These are phyloP conservation scores for Trichomonascaceae sp. DNA, from an alignment of 1,139 yeast species.

Conservation along the genomic window DNA sequence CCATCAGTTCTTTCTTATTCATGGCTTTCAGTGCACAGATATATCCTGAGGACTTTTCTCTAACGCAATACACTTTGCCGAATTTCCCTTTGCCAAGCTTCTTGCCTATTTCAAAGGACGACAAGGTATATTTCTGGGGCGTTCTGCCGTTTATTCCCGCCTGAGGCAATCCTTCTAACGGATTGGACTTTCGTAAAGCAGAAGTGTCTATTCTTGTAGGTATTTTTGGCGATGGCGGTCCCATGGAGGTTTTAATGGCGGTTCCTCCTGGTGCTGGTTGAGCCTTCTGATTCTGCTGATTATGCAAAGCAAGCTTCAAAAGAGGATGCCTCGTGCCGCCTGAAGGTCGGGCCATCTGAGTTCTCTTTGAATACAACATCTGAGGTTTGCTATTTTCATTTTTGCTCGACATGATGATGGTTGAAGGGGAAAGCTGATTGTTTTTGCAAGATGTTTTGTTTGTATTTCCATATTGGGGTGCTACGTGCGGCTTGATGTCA, in stretches of 20 bases:
- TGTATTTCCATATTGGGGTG: slow-evolving; percentile 8
- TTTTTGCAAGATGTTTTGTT: slow-evolving; percentile 4
- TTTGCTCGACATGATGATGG: slow-evolving; percentile 4
- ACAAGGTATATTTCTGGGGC: slow-evolving; percentile 31
- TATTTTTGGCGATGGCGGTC: slow-evolving; percentile 21
- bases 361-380: slow-evolving; percentile 4
- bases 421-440: not conserved
- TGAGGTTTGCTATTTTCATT: slow-evolving; percentile 6
- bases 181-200: slow-evolving; percentile 23
- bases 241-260: slow-evolving; percentile 11
- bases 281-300: slow-evolving; percentile 25
- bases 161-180: slow-evolving; percentile 23
- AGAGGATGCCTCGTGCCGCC: slow-evolving; percentile 22
- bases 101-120: slow-evolving; percentile 71
- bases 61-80: slow-evolving; percentile 87
- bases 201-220: slow-evolving; percentile 18
- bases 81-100: slow-evolving; percentile 89
- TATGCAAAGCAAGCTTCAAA: slow-evolving; percentile 27
- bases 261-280: slow-evolving; percentile 9
- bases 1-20: slow-evolving; percentile 72
- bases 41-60: slow-evolving; percentile 67
- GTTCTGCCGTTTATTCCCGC: slow-evolving; percentile 14
- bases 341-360: slow-evolving; percentile 8
- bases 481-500: slow-evolving; percentile 1
- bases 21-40: slow-evolving; percentile 87